A percentile compares a stretch with the other conserved stretches of the same genome.
Conservation (phyloP, 1,139 yeast genomes). For the Saccharomyces uvarum region DNA sequence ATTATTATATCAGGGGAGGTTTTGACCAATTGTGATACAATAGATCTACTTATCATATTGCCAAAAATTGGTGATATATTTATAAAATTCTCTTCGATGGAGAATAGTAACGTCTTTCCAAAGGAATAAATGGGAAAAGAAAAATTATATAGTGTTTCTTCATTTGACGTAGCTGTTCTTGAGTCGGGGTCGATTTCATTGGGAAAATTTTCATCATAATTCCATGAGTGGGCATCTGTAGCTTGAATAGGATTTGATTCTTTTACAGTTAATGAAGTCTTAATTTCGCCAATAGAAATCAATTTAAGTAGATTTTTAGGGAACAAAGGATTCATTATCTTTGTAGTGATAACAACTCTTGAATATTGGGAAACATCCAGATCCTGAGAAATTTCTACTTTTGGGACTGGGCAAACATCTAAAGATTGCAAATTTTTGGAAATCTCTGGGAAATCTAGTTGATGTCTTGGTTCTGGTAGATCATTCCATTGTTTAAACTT, state of each 20-base stretch:
- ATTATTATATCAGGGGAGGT: conserved; percentile 6
- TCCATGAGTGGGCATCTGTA: conserved; percentile 17
- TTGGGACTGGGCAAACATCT: conserved; percentile 21
- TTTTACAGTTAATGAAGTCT: conserved; percentile 2
- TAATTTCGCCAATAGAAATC: conserved; percentile 15
- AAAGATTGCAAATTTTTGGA: conserved; percentile 22
- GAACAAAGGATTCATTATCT: conserved; percentile 24
- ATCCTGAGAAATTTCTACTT: conserved; percentile 15
- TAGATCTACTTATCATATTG: conserved; percentile 13
- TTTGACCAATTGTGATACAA: conserved; percentile 6
- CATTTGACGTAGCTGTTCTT: not conserved
- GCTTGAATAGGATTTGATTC: not conserved
- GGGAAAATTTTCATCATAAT: conserved; percentile 26
- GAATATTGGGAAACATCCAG: conserved; percentile 8
- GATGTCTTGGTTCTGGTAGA: conserved; percentile 29
- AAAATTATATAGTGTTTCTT: conserved; percentile 9
- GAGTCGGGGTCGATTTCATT: conserved; percentile 20
- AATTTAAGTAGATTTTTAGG: conserved; percentile 12
- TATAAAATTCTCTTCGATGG: conserved; percentile 24
- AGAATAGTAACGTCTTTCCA: conserved; percentile 16
- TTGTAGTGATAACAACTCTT: conserved; percentile 20
- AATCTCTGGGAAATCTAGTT: conserved; percentile 22
- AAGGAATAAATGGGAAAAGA: conserved; percentile 19
- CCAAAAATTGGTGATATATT: conserved; percentile 26
- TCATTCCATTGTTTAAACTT: conserved; percentile 34